These are phyloP conservation scores for Blastobotrys peoriensis DNA, from an alignment of 805 yeast species.

Conservation along the genomic window DNA sequence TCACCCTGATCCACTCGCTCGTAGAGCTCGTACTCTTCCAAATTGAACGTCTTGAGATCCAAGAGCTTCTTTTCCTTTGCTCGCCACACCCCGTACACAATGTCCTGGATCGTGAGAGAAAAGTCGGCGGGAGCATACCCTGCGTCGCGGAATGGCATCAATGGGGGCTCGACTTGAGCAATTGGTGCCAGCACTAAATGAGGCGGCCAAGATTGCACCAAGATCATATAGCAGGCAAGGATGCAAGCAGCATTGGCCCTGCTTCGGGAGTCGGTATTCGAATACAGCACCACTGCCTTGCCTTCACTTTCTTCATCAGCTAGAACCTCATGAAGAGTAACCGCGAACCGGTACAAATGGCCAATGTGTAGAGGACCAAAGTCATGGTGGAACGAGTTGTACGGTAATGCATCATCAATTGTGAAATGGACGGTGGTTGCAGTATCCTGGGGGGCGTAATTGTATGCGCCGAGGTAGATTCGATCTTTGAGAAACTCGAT, in stretches of 20 bases:
- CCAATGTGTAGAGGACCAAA: constrained; percentile 96
- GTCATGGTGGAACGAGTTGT: constrained; percentile 92
- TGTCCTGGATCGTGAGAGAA: constrained; percentile 87
- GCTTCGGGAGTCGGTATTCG: constrained; percentile 71
- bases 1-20: constrained; percentile 98
- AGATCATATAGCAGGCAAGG: constrained; percentile 86
- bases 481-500: constrained; percentile 42
- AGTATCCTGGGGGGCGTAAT: constrained; percentile 70
- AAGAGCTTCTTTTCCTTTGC: constrained; percentile 89
- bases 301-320: constrained; percentile 79
- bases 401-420: constrained; percentile 85
- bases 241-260: constrained; percentile 94
- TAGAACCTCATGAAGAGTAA: constrained; percentile 81
- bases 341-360: constrained; percentile 90
- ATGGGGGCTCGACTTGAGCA: constrained; percentile 86
- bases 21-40: constrained; percentile 90
- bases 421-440: constrained; percentile 77
- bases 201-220: constrained; percentile 97
- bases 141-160: constrained; percentile 94
- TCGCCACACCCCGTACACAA: constrained; percentile 95
- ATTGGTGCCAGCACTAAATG: constrained; percentile 95
- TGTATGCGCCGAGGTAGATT: constrained; percentile 87
- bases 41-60: constrained; percentile 77
- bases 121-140: constrained; percentile 96
- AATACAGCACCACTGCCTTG: constrained; percentile 86